These are phyloP conservation scores for Vigna trinervia DNA, from an alignment of 306 rosid genomes.

Conservation along the genomic window DNA sequence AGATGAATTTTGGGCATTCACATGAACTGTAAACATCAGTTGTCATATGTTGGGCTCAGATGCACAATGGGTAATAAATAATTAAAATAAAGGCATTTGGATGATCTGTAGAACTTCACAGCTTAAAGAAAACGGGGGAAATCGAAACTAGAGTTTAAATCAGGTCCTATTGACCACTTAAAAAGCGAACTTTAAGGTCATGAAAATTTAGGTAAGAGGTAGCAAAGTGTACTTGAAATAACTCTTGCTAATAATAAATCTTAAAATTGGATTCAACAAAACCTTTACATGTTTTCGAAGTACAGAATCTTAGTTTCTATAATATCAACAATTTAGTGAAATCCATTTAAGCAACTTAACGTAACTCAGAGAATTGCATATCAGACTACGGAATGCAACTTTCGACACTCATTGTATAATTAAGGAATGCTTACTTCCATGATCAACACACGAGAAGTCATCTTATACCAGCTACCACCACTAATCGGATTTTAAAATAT, in stretches of 20 bases:
- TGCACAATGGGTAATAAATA: no score
- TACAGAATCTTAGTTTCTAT: not conserved
- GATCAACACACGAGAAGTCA: slow-evolving; percentile 31
- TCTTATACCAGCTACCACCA: slow-evolving; percentile 33
- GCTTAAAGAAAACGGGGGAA: no score
- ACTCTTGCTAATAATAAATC: not conserved
- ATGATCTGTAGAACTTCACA: no score
- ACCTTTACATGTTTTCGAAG: not conserved
- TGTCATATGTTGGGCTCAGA: no score
- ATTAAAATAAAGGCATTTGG: no score
- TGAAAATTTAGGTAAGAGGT: no score
- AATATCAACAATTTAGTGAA: not conserved
- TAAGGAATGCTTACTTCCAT: not conserved
- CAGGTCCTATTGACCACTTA: no score
- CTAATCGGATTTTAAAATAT: slow-evolving; percentile 24
- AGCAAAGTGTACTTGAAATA: no score
- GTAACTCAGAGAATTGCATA: not conserved
- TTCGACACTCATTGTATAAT: slow-evolving; percentile 6
- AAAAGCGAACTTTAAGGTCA: no score
- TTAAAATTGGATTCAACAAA: slow-evolving; percentile 25
- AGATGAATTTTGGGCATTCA: slow-evolving; percentile 13
- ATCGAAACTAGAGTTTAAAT: no score
- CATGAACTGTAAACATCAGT: not conserved
- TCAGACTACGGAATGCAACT: slow-evolving; percentile 28
- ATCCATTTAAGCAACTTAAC: not conserved